Percentiles rank a stretch among this genome's conserved stretches.
Conservation (phyloP, 129 eudicot genomes). For the Ambrosia trifida region DNA sequence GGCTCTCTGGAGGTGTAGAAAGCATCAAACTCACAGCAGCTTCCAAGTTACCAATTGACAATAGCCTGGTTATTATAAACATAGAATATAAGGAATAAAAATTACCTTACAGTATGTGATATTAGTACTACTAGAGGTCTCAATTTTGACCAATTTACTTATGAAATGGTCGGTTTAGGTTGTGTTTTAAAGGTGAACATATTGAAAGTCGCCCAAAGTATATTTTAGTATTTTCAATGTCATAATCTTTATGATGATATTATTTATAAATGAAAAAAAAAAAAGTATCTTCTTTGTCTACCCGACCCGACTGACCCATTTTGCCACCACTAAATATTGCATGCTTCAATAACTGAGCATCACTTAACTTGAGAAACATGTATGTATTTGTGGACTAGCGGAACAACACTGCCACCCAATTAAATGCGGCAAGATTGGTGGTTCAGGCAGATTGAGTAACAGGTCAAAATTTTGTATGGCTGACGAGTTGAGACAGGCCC, state of each 20-base stretch:
- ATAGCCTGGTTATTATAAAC: conserved; percentile 57
- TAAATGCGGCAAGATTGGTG: neutral
- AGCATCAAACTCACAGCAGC: conserved; percentile 94
- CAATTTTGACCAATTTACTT: conserved; percentile 5
- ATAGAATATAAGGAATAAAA: conserved; percentile 2
- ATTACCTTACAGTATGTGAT: neutral
- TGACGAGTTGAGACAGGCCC: no score
- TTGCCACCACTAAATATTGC: neutral
- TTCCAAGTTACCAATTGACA: conserved; percentile 93
- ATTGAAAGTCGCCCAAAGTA: neutral
- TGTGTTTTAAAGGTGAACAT: neutral
- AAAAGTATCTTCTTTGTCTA: neutral
- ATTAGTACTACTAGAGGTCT: neutral
- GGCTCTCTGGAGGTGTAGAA: conserved; percentile 94
- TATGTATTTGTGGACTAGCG: neutral
- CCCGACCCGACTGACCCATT: neutral
- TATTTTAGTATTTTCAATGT: neutral
- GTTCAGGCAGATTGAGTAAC: neutral
- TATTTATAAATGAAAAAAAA: neutral
- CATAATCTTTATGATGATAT: neutral
- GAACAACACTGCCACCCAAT: neutral
- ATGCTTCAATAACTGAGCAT: neutral
- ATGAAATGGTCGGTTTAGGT: neutral
- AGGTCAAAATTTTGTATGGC: neutral
- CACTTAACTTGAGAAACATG: neutral